A percentile compares a stretch with the other conserved stretches of the same genome.
Conservation (phyloP, 1,284 basidiomycete species). For the Cutaneotrichosporon daszewskae region DNA sequence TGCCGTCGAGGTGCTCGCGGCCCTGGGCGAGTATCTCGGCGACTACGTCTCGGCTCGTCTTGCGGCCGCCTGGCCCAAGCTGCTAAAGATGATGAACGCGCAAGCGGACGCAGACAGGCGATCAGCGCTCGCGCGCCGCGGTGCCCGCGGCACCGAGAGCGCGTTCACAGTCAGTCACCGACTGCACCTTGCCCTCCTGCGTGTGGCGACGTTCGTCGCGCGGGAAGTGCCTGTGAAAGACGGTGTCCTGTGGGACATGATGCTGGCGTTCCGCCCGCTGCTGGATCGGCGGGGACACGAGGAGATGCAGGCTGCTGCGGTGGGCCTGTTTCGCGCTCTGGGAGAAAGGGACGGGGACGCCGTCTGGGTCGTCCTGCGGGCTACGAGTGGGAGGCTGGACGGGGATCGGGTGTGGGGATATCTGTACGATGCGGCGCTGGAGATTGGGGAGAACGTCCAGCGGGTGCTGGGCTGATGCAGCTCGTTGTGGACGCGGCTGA, state of each 20-base stretch:
- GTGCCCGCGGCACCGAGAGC: slow-evolving; percentile 44
- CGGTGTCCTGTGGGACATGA: slow-evolving; percentile 67
- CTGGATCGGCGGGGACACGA: slow-evolving; percentile 60
- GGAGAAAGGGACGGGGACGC: slow-evolving; percentile 63
- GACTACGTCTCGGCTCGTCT: slow-evolving; percentile 74
- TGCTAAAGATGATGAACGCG: slow-evolving; percentile 56
- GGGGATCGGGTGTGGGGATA: slow-evolving; percentile 27
- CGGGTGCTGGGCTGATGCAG: too few species aligned
- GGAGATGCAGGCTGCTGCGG: slow-evolving; percentile 64
- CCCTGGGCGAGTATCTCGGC: slow-evolving; percentile 63
- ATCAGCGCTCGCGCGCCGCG: slow-evolving; percentile 58
- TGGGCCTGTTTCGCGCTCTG: slow-evolving; percentile 60
- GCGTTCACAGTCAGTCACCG: slow-evolving; percentile 60
- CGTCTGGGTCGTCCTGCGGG: slow-evolving; percentile 69
- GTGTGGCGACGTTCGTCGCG: slow-evolving; percentile 62
- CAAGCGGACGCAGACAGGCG: slow-evolving; percentile 59
- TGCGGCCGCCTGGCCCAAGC: slow-evolving; percentile 83
- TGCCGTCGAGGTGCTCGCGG: slow-evolving; percentile 63
- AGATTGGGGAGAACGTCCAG: slow-evolving; percentile 6
- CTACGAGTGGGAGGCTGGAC: slow-evolving; percentile 44
- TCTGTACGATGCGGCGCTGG: slow-evolving; percentile 24
- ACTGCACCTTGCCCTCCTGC: slow-evolving; percentile 64
- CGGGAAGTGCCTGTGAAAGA: slow-evolving; percentile 63
- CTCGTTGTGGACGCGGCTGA: too few species aligned
- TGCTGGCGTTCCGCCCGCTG: slow-evolving; percentile 67